Evolutionary conservation across 2,329 filamentous ascomycete genomes (phyloP), one percentile per base, ranked within the genome.

Genomic region (Penicillium paneum): DNA sequence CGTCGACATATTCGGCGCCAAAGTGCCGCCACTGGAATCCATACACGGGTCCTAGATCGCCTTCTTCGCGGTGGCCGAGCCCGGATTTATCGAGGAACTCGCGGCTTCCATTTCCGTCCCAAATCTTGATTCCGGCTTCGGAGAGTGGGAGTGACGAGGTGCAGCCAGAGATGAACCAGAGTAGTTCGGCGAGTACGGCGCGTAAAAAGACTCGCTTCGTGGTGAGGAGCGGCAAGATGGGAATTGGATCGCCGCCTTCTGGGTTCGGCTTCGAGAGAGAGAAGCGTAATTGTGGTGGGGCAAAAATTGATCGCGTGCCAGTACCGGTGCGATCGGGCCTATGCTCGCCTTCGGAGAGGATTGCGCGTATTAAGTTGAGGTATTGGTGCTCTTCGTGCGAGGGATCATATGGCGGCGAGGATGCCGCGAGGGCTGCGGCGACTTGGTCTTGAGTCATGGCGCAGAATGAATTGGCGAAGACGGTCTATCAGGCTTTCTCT

Each of bases 1-100:
- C 82, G 67, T 93, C 88, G 17, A 86, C 78, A 72, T 99, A 99
- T 58, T 91, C 85, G 5, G 94, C 94, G 47, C 94, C 94, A 67
- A 99, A 99, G 75, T 97, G 93, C 3, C 94, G 89, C 94, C 94
- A 99, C 76, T 99, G 94, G 77, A 99, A 99, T 1, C 94, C 94
- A 71, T 99, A 99, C 0, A 97, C 92, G 29, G 94, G 94, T 0
- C 94, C 94, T 0, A 99, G 80, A 68, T 99, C 94, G 61, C 94
- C 94, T 19, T 87, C 89, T 49, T 85, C 90, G 56, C 93, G 90
- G 70, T 96, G 86, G 0, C 81, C 79, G 7, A 97, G 82, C 0
- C 93, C 93, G 1, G 94, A 83, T 59, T 80, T 86, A 77, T 99
- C 93, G 35, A 99, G 88, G 72, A 89, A 97, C 67, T 86, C 88